Conservation (phyloP, 768 basidiomycete species). For the Mycena rebaudengoi region DNA sequence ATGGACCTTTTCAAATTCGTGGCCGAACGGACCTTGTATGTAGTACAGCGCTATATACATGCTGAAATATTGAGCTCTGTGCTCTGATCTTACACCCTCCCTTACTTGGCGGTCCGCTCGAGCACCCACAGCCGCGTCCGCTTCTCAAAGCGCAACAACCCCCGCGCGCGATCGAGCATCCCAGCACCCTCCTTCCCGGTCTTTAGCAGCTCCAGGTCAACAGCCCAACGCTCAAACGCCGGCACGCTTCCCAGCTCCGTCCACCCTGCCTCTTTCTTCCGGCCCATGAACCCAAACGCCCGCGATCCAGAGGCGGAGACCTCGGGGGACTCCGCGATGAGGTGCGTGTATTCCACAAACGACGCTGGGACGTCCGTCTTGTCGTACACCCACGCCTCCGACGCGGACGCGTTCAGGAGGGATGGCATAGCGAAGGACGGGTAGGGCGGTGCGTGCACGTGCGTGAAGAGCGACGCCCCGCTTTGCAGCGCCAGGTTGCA, state of each 20-base stretch:
- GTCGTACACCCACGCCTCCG: conserved; percentile 71
- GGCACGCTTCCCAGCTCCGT: conserved; percentile 49
- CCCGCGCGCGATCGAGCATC: conserved; percentile 28
- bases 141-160: conserved; percentile 47
- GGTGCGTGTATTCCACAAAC: conserved; percentile 61
- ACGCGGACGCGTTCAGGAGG: conserved; percentile 16
- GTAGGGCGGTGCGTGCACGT: conserved; percentile 68
- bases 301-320: background rate
- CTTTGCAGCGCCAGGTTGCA: conserved; percentile 89
- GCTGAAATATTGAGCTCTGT: background rate
- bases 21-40: background rate
- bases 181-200: conserved; percentile 33
- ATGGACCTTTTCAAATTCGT: background rate
- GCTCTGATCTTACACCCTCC: background rate
- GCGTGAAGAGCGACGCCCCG: conserved; percentile 89
- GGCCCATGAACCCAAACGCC: conserved; percentile 24
- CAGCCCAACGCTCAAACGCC: conserved; percentile 51
- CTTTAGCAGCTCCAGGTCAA: conserved; percentile 30
- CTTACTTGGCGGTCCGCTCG: conserved; percentile 36
- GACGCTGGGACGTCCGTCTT: conserved; percentile 75
- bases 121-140: conserved; percentile 59
- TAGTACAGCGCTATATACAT: background rate
- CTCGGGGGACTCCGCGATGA: conserved; percentile 60
- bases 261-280: conserved; percentile 48
- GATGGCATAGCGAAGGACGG: conserved; percentile 27